Conservation (phyloP, 164 flowering plant species). For the Liquidambar formosana region DNA sequence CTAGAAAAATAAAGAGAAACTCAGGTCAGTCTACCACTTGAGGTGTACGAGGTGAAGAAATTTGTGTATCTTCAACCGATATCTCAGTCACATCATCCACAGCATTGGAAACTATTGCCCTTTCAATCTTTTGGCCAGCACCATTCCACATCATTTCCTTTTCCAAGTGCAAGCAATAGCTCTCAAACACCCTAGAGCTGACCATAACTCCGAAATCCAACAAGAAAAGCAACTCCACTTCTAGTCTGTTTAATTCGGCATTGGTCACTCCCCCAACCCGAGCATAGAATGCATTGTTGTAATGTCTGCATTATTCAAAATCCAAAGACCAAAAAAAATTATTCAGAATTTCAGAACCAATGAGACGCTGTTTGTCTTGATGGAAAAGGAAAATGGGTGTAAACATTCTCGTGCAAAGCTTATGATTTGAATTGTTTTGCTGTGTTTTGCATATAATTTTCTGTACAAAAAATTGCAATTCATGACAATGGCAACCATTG, state of each 20-base stretch:
- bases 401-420: too few species aligned
- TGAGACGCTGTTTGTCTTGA: background rate
- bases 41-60: slow-evolving; percentile 41
- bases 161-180: slow-evolving; percentile 84
- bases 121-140: slow-evolving; percentile 36
- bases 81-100: slow-evolving; percentile 50
- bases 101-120: slow-evolving; percentile 29
- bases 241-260: slow-evolving; percentile 74
- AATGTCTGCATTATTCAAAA: slow-evolving; percentile 57
- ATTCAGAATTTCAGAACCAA: background rate
- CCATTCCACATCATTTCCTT: slow-evolving; percentile 62
- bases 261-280: slow-evolving; percentile 95
- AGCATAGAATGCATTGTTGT: slow-evolving; percentile 85
- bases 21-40: slow-evolving; percentile 14
- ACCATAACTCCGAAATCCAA: slow-evolving; percentile 76
- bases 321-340: background rate
- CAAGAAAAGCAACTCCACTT: slow-evolving; percentile 75
- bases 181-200: slow-evolving; percentile 71
- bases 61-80: slow-evolving; percentile 40
- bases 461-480: too few species aligned
- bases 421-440: too few species aligned
- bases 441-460: too few species aligned
- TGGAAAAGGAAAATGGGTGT: too few species aligned
- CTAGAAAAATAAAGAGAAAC: too few species aligned
- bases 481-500: too few species aligned